Base-by-base conservation (phyloP, 176 grass and related monocot species). In the Microstegium vimineum region DNA sequence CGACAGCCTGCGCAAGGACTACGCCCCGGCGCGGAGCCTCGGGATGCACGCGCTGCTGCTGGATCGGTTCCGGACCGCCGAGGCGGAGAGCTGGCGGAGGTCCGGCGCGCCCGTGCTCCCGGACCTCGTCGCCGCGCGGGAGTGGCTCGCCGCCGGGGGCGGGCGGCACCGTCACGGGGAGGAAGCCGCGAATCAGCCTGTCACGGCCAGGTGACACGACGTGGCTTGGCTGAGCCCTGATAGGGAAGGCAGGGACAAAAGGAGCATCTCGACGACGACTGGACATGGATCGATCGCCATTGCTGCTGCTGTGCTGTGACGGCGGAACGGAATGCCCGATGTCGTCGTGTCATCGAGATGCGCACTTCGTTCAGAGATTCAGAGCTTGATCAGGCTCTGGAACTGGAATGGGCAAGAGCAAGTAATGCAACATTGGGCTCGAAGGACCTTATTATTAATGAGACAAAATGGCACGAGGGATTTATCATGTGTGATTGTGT, bases 1-100 rank as follows among this genome's bases (percentile, higher is more conserved):
- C 8, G 94, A 97, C 81, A 97, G 92, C 81, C 73, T 92, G 83
- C 81, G 77, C 56, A 97, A 94, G 85, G 92, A 97, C 76, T 97
- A 97, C 83, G 46, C 83, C 26, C 91, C 94, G 6, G 94, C 94
- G 10, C 83, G 83, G 54, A 61, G 62, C 4, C 27, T 85, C 1
- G 94, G 94, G 42, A 97, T 97, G 94, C 91, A 87, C 73, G 87
- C 90, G 15, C 65, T 94, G 22, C 83, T 97, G 51, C 74, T 97
- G 16, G 94, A 97, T 52, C 88, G 94, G 76, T 97, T 97, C 77
- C 35, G 86, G 45, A 97, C 90, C 7, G 37, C 54, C 28, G 94
- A 97, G 30, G 94, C 92, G 0, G 83, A 92, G 85, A 45, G 32
- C 8, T 97, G 92, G 92, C 78, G 92, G 10, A 28, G 84, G 28